A percentile compares a stretch with the other conserved stretches of the same genome.
Evolutionary conservation across 1,284 basidiomycete species (phyloP).

Genomic region (Marasmius tenuissimus): DNA sequence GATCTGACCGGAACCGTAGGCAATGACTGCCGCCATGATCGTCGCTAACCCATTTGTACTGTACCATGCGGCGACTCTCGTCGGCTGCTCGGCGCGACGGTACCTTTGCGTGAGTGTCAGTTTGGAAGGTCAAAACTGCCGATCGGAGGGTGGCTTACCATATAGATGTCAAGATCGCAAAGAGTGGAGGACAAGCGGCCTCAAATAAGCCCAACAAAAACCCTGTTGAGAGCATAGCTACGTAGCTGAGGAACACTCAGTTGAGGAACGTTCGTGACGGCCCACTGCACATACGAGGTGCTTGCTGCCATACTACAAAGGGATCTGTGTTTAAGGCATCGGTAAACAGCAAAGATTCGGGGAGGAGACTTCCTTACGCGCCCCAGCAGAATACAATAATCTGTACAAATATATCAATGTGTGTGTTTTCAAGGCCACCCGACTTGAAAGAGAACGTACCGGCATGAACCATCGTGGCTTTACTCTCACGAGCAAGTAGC

Average conservation of each 20-base stretch:
- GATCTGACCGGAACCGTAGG: conserved; percentile 15
- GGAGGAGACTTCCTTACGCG: background rate
- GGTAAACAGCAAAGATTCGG: background rate
- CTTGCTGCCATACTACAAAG: conserved; percentile 17
- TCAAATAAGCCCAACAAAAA: conserved; percentile 18
- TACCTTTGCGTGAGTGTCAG: background rate
- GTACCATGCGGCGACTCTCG: conserved; percentile 16
- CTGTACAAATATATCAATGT: background rate
- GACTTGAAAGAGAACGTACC: background rate
- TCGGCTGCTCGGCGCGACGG: conserved; percentile 17
- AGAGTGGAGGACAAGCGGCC: conserved; percentile 17
- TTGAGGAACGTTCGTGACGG: background rate
- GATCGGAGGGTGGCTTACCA: conserved; percentile 9
- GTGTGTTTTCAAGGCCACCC: background rate
- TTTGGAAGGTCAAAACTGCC: background rate
- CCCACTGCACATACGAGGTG: background rate
- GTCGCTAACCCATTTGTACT: conserved; percentile 18
- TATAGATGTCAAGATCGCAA: conserved; percentile 15
- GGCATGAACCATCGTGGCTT: conserved; percentile 15
- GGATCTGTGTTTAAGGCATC: background rate
- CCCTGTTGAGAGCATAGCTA: conserved; percentile 9
- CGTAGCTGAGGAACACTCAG: conserved; percentile 5
- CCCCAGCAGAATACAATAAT: conserved; percentile 14
- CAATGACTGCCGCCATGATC: conserved; percentile 10
- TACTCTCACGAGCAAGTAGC: conserved; percentile 16